Conservation (phyloP, 306 rosid species). For the Sicyos baderoa region DNA sequence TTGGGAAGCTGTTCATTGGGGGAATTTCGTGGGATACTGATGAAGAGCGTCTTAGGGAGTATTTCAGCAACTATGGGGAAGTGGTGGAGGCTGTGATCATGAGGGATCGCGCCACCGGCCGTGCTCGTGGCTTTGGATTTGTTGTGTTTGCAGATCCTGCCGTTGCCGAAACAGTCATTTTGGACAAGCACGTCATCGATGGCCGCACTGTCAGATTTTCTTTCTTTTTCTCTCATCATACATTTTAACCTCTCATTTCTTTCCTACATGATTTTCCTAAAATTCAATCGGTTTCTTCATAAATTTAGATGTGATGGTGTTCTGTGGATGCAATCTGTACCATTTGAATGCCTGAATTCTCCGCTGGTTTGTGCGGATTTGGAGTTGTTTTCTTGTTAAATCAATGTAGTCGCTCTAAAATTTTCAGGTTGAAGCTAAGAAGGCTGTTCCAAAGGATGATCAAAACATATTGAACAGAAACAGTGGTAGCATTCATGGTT, state of each 20-base stretch:
- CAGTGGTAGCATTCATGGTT: constrained; percentile 41
- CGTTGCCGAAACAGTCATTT: constrained; percentile 73
- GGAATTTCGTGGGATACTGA: constrained; percentile 98
- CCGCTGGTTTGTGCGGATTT: neutral
- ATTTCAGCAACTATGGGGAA: constrained; percentile 77
- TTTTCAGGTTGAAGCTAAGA: constrained; percentile 92
- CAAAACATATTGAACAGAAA: constrained; percentile 50
- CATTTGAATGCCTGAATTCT: neutral
- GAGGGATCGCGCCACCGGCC: constrained; percentile 93
- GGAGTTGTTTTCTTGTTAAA: neutral
- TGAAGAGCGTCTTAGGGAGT: constrained; percentile 78
- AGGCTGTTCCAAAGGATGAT: constrained; percentile 94
- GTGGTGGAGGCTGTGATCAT: constrained; percentile 91
- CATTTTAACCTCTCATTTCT: constrained; percentile 17
- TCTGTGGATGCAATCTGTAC: neutral
- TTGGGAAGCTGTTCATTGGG: constrained; percentile 97
- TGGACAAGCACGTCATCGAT: constrained; percentile 83
- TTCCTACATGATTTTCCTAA: neutral
- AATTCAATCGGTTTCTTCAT: neutral
- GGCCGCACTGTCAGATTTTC: constrained; percentile 70
- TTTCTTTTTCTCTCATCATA: constrained; percentile 13
- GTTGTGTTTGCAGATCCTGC: constrained; percentile 79
- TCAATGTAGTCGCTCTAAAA: constrained; percentile 18
- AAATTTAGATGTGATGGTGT: constrained; percentile 9
- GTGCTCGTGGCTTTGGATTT: constrained; percentile 93